A percentile compares a stretch with the other conserved stretches of the same genome.
These are phyloP conservation scores for Atractiella rhizophila DNA, from an alignment of 768 basidiomycete genomes.

Conservation along the genomic window DNA sequence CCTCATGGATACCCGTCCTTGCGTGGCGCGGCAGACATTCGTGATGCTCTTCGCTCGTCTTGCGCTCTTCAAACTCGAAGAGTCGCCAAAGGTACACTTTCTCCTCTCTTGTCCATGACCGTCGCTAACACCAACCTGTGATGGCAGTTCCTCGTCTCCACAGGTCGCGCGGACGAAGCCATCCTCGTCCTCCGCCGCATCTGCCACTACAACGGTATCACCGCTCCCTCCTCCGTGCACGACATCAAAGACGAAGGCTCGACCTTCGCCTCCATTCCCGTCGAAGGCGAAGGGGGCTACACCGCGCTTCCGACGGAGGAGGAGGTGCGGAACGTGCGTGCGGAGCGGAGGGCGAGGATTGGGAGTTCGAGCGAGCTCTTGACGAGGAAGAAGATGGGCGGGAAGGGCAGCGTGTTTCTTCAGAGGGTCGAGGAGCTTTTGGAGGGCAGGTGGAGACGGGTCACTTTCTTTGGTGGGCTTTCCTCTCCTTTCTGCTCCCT, in stretches of 20 bases:
- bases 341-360: neutral
- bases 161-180: constrained; percentile 61
- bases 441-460: neutral
- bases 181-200: constrained; percentile 59
- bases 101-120: too few species aligned
- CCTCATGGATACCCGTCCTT: too few species aligned
- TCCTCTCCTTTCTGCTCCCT: neutral
- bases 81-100: constrained; percentile 60
- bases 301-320: too few species aligned
- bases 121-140: too few species aligned
- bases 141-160: constrained; percentile 74
- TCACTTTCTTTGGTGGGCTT: constrained; percentile 1
- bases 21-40: too few species aligned
- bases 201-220: constrained; percentile 56
- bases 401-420: too few species aligned
- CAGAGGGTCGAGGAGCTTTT: neutral
- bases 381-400: constrained; percentile 2
- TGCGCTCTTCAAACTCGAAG: constrained; percentile 69
- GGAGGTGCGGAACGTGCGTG: too few species aligned
- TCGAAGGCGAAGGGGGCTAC: too few species aligned
- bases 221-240: constrained; percentile 37
- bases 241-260: constrained; percentile 44
- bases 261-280: too few species aligned
- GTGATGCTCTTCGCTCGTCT: constrained; percentile 68
- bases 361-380: neutral